Evolutionary conservation across 345 rosid genomes (phyloP).

Genomic region (Nephelium lappaceum): DNA sequence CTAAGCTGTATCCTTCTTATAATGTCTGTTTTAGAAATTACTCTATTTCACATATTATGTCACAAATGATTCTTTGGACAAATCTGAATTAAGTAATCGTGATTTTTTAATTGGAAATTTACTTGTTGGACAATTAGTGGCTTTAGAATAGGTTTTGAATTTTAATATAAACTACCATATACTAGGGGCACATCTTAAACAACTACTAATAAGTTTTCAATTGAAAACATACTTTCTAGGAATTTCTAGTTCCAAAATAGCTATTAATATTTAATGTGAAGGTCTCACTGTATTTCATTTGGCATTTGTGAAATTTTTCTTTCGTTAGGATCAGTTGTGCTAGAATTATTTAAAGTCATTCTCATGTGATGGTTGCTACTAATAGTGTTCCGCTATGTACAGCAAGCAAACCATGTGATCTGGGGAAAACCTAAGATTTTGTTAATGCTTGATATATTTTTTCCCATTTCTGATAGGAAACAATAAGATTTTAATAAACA

Average conservation of each 20-base stretch:
- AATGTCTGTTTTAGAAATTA: background rate
- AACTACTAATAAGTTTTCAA: background rate
- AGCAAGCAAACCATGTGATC: background rate
- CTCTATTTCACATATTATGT: background rate
- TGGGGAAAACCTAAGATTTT: conserved; percentile 2
- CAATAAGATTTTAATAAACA: background rate
- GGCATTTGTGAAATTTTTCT: background rate
- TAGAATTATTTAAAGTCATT: background rate
- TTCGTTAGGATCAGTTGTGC: background rate
- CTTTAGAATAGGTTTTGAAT: background rate
- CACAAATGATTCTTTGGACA: background rate
- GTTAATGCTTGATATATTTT: background rate
- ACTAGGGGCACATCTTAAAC: background rate
- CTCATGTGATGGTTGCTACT: background rate
- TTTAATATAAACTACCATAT: background rate
- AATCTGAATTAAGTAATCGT: background rate
- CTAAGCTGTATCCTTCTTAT: conserved; percentile 6
- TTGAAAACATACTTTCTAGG: background rate
- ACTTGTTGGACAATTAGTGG: background rate
- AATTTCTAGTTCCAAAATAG: background rate
- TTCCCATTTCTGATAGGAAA: background rate
- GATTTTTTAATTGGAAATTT: background rate
- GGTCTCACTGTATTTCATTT: background rate
- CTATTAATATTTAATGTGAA: background rate
- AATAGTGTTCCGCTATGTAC: background rate